Percentiles rank a stretch among this genome's conserved stretches.
These are phyloP conservation scores for Biscogniauxia marginata DNA, from an alignment of 2,329 filamentous ascomycete species.

Conservation along the genomic window DNA sequence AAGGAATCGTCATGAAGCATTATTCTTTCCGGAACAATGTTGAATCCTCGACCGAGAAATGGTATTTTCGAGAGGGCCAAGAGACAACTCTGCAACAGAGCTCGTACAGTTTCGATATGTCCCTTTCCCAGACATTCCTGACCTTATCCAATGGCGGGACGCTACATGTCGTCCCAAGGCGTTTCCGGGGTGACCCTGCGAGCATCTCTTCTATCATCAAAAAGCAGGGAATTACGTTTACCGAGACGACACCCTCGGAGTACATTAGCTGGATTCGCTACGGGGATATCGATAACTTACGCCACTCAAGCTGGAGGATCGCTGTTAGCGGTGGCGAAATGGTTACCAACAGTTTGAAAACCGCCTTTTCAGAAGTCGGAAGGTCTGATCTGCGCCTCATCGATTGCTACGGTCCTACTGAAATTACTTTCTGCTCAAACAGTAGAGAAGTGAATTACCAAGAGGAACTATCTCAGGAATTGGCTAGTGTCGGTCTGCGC, in stretches of 20 bases:
- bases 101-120: background rate
- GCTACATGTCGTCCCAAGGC: background rate
- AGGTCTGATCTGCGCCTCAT: constrained; percentile 12
- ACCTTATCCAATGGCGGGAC: background rate
- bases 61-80: background rate
- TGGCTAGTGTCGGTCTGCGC: background rate
- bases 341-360: background rate
- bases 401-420: constrained; percentile 30
- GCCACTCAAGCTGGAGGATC: constrained; percentile 7
- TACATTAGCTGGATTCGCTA: background rate
- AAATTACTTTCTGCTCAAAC: constrained; percentile 10
- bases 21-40: background rate
- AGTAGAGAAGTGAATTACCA: background rate
- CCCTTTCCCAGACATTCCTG: background rate
- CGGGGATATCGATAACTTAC: background rate
- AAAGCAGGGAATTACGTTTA: background rate
- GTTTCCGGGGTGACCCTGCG: background rate
- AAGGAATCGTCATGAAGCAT: constrained; percentile 5
- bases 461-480: background rate
- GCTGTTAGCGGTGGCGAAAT: constrained; percentile 12
- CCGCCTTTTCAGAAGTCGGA: constrained; percentile 7
- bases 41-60: background rate
- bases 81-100: background rate
- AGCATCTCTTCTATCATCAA: background rate
- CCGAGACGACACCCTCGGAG: background rate